Evolutionary conservation across 2,329 filamentous ascomycete species (phyloP).

Genomic region (Acrocalymma vagum): DNA sequence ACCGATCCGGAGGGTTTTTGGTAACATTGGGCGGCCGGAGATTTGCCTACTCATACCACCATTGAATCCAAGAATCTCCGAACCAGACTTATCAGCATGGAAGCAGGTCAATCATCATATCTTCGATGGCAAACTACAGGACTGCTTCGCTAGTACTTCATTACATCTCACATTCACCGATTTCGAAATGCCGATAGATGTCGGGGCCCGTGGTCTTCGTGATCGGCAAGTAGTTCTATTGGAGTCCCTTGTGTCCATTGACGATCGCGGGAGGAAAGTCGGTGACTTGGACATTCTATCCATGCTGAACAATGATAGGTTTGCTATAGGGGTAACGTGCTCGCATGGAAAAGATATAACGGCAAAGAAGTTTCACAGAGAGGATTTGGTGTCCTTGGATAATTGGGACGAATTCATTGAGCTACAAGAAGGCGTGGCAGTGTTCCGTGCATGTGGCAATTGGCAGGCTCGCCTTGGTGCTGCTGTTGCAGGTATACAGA

Average conservation of each 20-base stretch:
- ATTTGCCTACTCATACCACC: conserved; percentile 7
- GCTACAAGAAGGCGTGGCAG: neutral
- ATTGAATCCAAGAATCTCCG: neutral
- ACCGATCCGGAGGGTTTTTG: conserved; percentile 5
- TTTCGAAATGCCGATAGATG: conserved; percentile 3
- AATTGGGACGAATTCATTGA: conserved; percentile 12
- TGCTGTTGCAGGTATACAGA: no score
- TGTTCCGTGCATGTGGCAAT: conserved; percentile 5
- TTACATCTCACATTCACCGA: conserved; percentile 15
- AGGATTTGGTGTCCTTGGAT: conserved; percentile 1
- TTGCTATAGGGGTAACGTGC: no score
- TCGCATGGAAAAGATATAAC: no score
- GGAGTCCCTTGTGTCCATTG: conserved; percentile 7
- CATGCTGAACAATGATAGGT: no score
- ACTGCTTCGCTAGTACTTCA: conserved; percentile 6
- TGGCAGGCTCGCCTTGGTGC: conserved; percentile 7
- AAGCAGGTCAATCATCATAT: neutral
- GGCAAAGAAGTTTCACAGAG: no score
- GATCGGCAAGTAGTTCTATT: conserved; percentile 2
- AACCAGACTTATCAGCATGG: no score
- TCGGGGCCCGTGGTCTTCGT: no score
- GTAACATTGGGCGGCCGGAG: conserved; percentile 6
- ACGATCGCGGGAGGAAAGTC: conserved; percentile 5
- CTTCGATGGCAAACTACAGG: conserved; percentile 1
- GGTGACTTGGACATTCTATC: conserved; percentile 13